Evolutionary conservation across 805 yeast genomes (phyloP).

Genomic region (Vanderwaltozyma yarrowii): DNA sequence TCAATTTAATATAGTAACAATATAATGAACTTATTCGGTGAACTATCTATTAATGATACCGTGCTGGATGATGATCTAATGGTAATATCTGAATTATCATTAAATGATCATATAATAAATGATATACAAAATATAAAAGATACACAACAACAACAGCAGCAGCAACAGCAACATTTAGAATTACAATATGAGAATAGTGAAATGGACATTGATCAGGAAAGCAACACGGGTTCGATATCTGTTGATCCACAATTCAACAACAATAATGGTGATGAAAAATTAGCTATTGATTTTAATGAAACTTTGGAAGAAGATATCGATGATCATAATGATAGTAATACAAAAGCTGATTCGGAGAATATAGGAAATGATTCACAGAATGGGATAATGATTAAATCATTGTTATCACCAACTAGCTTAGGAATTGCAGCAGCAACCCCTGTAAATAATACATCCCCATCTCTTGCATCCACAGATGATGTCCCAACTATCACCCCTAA

Average conservation of each 20-base stretch:
- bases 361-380: background rate
- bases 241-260: too few relatives aligned
- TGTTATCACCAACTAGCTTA: slow-evolving; percentile 22
- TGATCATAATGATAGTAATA: slow-evolving; percentile 3
- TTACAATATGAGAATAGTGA: background rate
- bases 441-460: background rate
- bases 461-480: too few relatives aligned
- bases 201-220: slow-evolving; percentile 5
- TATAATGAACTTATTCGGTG: background rate
- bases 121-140: too few relatives aligned
- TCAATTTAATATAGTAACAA: too few relatives aligned
- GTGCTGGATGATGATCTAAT: background rate
- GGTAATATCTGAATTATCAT: slow-evolving; percentile 1
- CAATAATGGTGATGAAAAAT: too few relatives aligned
- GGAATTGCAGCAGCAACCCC: slow-evolving; percentile 23
- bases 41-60: background rate
- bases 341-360: too few relatives aligned
- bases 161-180: too few relatives aligned
- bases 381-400: slow-evolving; percentile 8
- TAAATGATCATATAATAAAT: background rate
- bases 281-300: too few relatives aligned
- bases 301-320: slow-evolving; percentile 7
- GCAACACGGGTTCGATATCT: too few relatives aligned
- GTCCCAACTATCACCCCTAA: too few relatives aligned
- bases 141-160: too few relatives aligned